phyloP scores from a whole-genome alignment of 345 rosid genomes.

The Eucalyptus paniculata region DNA sequence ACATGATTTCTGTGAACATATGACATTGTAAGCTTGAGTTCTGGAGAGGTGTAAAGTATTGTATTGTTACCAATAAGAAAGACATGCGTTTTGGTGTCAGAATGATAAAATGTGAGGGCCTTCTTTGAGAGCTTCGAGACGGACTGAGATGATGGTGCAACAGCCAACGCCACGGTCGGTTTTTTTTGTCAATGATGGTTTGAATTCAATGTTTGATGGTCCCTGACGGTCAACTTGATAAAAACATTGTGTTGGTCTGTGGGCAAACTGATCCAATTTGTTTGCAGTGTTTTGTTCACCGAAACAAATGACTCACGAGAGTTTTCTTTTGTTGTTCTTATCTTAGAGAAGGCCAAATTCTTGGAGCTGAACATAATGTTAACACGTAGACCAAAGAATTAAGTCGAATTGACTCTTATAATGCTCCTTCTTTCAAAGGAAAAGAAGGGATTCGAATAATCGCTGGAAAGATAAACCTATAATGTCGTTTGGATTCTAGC shows the following conservation, averaged over 20 bases:
- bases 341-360: neutral
- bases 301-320: neutral
- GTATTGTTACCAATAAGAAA: neutral
- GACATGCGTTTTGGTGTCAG: neutral
- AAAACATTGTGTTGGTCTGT: neutral
- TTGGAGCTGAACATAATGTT: neutral
- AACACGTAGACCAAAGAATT: neutral
- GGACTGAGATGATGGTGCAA: neutral
- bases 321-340: neutral
- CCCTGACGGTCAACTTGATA: neutral
- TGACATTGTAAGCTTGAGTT: neutral
- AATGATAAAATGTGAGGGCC: neutral
- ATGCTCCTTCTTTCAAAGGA: neutral
- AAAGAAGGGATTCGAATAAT: neutral
- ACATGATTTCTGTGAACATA: neutral
- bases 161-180: neutral
- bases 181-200: neutral
- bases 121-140: neutral
- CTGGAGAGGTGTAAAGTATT: slow-evolving; percentile 1
- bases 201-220: neutral
- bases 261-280: neutral
- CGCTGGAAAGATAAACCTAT: neutral
- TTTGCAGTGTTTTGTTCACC: neutral
- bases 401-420: neutral
- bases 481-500: neutral